phyloP scores from a whole-genome alignment of 495 filamentous ascomycete species.

The Aspergillus bridgeri region DNA sequence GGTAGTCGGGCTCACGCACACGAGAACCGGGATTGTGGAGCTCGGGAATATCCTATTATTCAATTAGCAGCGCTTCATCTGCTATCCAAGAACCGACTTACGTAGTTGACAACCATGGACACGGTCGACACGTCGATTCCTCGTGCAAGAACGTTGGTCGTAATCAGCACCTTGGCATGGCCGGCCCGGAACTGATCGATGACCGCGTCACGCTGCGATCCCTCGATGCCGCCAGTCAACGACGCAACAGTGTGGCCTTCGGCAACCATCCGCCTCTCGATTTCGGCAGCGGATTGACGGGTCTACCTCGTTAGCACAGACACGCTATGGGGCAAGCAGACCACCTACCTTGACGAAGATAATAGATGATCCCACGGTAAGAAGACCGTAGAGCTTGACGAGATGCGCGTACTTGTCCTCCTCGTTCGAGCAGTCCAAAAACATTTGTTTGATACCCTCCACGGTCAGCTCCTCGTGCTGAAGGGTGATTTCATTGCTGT shows the following conservation, averaged over 20 bases:
- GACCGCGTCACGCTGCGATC: slow-evolving; percentile 73
- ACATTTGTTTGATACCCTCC: slow-evolving; percentile 94
- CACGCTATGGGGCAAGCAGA: background rate
- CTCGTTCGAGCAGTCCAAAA: slow-evolving; percentile 81
- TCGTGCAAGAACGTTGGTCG: slow-evolving; percentile 94
- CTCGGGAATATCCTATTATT: slow-evolving; percentile 57
- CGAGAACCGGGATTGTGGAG: slow-evolving; percentile 18
- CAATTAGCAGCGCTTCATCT: slow-evolving; percentile 8
- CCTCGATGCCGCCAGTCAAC: slow-evolving; percentile 82
- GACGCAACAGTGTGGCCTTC: slow-evolving; percentile 90
- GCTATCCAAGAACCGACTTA: slow-evolving; percentile 21
- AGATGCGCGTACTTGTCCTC: slow-evolving; percentile 83
- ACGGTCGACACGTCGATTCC: slow-evolving; percentile 97
- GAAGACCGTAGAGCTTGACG: slow-evolving; percentile 86
- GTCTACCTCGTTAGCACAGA: slow-evolving; percentile 50
- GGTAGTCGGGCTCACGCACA: slow-evolving; percentile 61
- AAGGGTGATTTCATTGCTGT: slow-evolving; percentile 83
- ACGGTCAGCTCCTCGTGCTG: slow-evolving; percentile 89
- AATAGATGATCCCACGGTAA: slow-evolving; percentile 94
- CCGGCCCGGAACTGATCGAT: slow-evolving; percentile 86
- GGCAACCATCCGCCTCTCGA: slow-evolving; percentile 77
- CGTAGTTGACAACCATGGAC: slow-evolving; percentile 96
- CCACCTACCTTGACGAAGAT: slow-evolving; percentile 85
- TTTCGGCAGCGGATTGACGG: slow-evolving; percentile 73
- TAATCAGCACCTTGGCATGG: slow-evolving; percentile 93